These are phyloP conservation scores for bread wheat (Triticum aestivum) DNA, from an alignment of 176 grass and related monocot species.

Conservation along the genomic window IWGSC_CS_RefSeq_v2.1 NC_057806.1:228539129-228539628, in stretches of 20 bases:
- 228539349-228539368: background rate
- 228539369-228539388: slow-evolving; percentile 6
- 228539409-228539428: background rate
- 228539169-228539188: background rate
- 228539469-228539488: background rate
- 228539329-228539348: background rate
- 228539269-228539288: slow-evolving; percentile 21
- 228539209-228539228: slow-evolving; percentile 22
- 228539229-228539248: slow-evolving; percentile 8
- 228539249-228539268: slow-evolving; percentile 16
- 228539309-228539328: slow-evolving; percentile 31
- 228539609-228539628: too few species aligned
- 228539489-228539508: slow-evolving; percentile 26
- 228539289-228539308: background rate
- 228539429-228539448: background rate
- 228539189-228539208: slow-evolving; percentile 8
- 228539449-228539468: background rate
- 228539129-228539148: background rate
- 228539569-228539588: background rate
- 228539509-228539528: slow-evolving; percentile 1
- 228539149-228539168: slow-evolving; percentile 24
- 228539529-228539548: background rate
- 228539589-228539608: background rate
- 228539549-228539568: background rate
- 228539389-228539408: slow-evolving; percentile 14